Conservation (phyloP, 2,329 filamentous ascomycete species). For the Penicillium sp. region DNA sequence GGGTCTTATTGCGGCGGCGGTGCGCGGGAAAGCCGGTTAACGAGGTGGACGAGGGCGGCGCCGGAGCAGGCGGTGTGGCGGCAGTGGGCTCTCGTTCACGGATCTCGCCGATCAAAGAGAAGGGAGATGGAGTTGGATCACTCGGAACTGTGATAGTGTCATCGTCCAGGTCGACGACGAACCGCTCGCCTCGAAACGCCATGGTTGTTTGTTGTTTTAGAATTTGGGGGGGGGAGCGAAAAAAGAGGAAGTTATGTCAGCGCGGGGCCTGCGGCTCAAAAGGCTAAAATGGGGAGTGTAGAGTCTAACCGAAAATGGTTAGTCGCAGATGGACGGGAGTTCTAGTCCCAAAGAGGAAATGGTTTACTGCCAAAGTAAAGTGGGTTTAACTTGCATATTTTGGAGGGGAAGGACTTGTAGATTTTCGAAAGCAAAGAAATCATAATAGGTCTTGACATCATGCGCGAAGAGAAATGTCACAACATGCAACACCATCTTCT, state of each 20-base stretch:
- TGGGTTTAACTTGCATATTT: neutral
- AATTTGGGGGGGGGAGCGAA: neutral
- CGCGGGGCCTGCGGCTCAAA: slow-evolving; percentile 42
- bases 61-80: slow-evolving; percentile 48
- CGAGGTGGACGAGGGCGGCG: slow-evolving; percentile 52
- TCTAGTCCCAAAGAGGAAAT: slow-evolving; percentile 22
- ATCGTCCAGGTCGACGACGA: slow-evolving; percentile 62
- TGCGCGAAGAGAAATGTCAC: too few relatives aligned
- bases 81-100: slow-evolving; percentile 68
- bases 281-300: slow-evolving; percentile 35
- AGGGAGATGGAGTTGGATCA: slow-evolving; percentile 26
- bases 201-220: slow-evolving; percentile 31
- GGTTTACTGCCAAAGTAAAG: slow-evolving; percentile 14
- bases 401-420: neutral
- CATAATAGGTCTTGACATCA: too few relatives aligned
- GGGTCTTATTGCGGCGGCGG: slow-evolving; percentile 72
- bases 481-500: too few relatives aligned
- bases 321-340: slow-evolving; percentile 20
- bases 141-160: slow-evolving; percentile 32
- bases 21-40: slow-evolving; percentile 85
- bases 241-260: slow-evolving; percentile 30
- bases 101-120: slow-evolving; percentile 69
- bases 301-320: slow-evolving; percentile 20
- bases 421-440: neutral
- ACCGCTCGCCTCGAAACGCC: slow-evolving; percentile 61